phyloP scores from a whole-genome alignment of 345 rosid species.

The Erysimum cheiranthoides region DNA sequence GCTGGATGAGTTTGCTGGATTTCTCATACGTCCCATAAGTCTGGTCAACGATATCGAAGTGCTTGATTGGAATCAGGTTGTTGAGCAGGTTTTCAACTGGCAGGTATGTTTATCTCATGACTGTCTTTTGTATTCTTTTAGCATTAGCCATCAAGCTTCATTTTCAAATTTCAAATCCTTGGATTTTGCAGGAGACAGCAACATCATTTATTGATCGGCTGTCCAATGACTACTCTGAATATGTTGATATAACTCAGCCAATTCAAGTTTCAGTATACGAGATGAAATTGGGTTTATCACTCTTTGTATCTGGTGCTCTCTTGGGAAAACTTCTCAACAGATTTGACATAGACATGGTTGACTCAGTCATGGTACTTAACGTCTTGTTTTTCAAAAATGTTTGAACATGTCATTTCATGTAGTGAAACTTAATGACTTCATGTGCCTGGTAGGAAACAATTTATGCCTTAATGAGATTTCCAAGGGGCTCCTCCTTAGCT shows the following conservation, averaged over 20 bases:
- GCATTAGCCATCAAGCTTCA: slow-evolving; percentile 8
- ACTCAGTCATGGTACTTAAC: slow-evolving; percentile 62
- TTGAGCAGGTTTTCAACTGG: slow-evolving; percentile 72
- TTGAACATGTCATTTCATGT: slow-evolving; percentile 20
- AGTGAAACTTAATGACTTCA: slow-evolving; percentile 32
- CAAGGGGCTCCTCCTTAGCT: slow-evolving; percentile 52
- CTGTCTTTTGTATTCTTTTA: not conserved
- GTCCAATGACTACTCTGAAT: slow-evolving; percentile 67
- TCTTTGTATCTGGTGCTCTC: slow-evolving; percentile 59
- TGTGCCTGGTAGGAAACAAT: slow-evolving; percentile 65
- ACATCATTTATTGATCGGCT: slow-evolving; percentile 63
- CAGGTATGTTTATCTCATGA: slow-evolving; percentile 59
- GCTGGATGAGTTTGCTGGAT: slow-evolving; percentile 64
- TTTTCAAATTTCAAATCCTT: slow-evolving; percentile 31
- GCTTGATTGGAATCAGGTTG: slow-evolving; percentile 58
- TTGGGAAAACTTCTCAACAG: slow-evolving; percentile 50
- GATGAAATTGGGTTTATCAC: slow-evolving; percentile 84
- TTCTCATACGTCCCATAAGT: slow-evolving; percentile 51
- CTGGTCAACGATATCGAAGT: slow-evolving; percentile 49
- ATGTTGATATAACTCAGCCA: slow-evolving; percentile 79
- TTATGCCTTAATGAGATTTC: slow-evolving; percentile 81
- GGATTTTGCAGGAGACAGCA: slow-evolving; percentile 73
- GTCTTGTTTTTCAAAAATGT: slow-evolving; percentile 28
- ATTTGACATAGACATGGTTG: slow-evolving; percentile 56
- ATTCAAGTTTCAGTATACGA: slow-evolving; percentile 91